Evolutionary conservation across 495 filamentous ascomycete genomes (phyloP).

Genomic region (Penicillium cosmopolitanum): DNA sequence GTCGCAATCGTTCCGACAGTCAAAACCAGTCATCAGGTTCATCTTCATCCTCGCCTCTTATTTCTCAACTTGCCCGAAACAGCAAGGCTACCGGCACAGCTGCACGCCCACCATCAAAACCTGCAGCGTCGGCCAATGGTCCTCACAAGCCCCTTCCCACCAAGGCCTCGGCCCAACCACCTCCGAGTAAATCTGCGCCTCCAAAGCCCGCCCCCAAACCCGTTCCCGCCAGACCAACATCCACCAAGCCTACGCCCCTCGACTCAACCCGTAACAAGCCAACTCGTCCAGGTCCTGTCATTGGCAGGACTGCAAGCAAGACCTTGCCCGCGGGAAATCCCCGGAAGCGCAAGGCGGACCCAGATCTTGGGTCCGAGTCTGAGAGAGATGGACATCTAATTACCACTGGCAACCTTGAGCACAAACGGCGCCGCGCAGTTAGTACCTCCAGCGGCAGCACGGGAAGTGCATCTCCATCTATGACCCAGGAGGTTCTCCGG

Average conservation of each 20-base stretch:
- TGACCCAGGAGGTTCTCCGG: slow-evolving; percentile 44
- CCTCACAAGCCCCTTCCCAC: slow-evolving; percentile 28
- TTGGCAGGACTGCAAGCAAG: not conserved
- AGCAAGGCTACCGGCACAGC: slow-evolving; percentile 23
- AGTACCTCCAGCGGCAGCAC: slow-evolving; percentile 54
- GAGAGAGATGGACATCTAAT: not conserved
- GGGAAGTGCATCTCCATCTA: slow-evolving; percentile 49
- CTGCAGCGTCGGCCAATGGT: slow-evolving; percentile 31
- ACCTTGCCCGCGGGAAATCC: not conserved
- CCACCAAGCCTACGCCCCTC: not conserved
- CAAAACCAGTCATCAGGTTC: slow-evolving; percentile 49
- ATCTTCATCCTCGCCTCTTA: slow-evolving; percentile 47
- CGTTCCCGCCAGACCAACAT: not conserved
- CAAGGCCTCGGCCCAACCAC: slow-evolving; percentile 31
- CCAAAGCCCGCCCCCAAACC: not conserved
- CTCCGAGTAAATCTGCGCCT: not conserved
- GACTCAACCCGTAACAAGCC: not conserved
- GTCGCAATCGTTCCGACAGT: slow-evolving; percentile 45
- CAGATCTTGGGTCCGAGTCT: slow-evolving; percentile 21
- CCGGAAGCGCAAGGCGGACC: slow-evolving; percentile 51
- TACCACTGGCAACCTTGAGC: slow-evolving; percentile 39
- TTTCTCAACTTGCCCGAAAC: slow-evolving; percentile 41
- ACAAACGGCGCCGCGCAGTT: slow-evolving; percentile 51
- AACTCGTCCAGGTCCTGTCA: not conserved
- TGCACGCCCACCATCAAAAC: slow-evolving; percentile 19